These are phyloP conservation scores for Pleomassaria siparia DNA, from an alignment of 2,329 filamentous ascomycete genomes.

Conservation along the genomic window DNA sequence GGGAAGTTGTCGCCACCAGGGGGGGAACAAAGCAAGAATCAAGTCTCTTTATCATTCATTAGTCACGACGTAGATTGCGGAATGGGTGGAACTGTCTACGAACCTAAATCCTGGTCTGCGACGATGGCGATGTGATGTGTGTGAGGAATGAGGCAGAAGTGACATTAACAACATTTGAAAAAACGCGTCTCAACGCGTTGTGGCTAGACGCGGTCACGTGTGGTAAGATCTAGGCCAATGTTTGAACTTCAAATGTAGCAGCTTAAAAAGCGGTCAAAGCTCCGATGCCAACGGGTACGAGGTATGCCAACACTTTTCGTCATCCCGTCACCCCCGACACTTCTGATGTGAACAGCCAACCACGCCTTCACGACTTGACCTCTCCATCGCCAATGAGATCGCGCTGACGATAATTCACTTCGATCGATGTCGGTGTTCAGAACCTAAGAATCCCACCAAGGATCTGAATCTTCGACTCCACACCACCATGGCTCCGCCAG, in stretches of 20 bases:
- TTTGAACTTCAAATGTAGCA: no score
- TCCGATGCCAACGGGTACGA: no score
- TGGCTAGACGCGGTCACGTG: not conserved
- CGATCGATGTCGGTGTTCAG: not conserved
- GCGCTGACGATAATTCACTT: not conserved
- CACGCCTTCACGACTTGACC: constrained; percentile 1
- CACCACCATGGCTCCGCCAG: constrained; percentile 31
- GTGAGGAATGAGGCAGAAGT: not conserved
- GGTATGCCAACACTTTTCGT: no score
- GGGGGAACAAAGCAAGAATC: not conserved
- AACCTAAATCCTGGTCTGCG: not conserved
- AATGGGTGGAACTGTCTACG: not conserved
- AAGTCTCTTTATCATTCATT: not conserved
- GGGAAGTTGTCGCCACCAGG: not conserved
- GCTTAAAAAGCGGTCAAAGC: no score
- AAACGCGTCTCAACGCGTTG: not conserved
- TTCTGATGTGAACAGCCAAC: not conserved
- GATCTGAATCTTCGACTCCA: constrained; percentile 11
- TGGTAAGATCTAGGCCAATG: not conserved
- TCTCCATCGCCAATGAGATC: not conserved
- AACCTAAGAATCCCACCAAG: constrained; percentile 9
- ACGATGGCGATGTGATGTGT: not conserved
- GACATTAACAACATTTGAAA: not conserved
- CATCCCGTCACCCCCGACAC: not conserved
- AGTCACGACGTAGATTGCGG: no score